Base-by-base conservation (phyloP, 1,284 basidiomycete species). In the Farysia itapuensis region DNA sequence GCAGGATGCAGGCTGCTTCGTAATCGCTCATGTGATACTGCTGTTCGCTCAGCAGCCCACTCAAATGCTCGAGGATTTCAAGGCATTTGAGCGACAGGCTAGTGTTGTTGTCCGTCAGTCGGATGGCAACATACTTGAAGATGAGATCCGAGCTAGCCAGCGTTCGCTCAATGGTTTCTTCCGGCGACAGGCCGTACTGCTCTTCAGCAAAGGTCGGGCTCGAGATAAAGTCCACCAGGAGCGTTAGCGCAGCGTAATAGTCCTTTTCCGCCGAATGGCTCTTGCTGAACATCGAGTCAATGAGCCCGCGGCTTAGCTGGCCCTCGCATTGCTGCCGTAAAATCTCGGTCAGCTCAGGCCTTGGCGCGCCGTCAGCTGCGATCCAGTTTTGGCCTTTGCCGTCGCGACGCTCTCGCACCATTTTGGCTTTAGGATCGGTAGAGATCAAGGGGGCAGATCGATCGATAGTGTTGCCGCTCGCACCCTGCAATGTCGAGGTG, bases 191-290 rank as follows among this genome's bases (percentile, higher is more conserved):
- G 2, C 81, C 84, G 41, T 81, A 84, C 36, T 86, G 84, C 32
- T 87, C 84, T 12, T 84, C 84, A 5, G 33, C 81, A 80, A 39
- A 81, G 77, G 25, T 83, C 81, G 53, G 72, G 67, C 49, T 79
- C 78, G 49, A 82, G 79, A 79, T 87, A 90, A 74, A 91, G 86
- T 22, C 93, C 87, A 54, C 85, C 81, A 33, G 94, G 39, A 81
- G 81, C 1, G 82, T 81, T 39, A 98, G 79, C 0, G 88, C 95
- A 19, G 83, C 81, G 48, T 96, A 83, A 69, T 88, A 87, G 74
- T 98, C 95, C 70, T 92, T 93, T 64, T 98, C 87, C 2, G 92
- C 90, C 63, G 88, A 89, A 77, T 98, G 94, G 72, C 96, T 94
- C 61, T 89, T 90, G 74, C 75, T 61, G 80, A 98, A 99, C 33